Base-by-base conservation (phyloP, 345 rosid species). In the Syzygium oleosum region DNA sequence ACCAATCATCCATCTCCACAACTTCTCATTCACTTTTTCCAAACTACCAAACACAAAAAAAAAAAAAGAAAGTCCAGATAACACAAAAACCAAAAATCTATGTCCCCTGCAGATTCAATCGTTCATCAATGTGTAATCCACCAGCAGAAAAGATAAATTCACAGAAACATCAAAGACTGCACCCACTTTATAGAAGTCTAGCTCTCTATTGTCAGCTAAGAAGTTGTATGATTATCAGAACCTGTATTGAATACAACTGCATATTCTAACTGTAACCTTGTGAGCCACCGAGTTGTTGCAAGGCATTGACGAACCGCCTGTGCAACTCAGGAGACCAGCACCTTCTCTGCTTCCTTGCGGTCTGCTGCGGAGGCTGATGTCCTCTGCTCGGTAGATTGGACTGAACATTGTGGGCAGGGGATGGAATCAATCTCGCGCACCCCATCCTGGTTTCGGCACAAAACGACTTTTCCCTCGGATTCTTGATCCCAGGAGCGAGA, bases 321-420 rank as follows among this genome's bases (percentile, higher is more conserved):
- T 97, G 99, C 87, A 97, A 91, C 91, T 95, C 98, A 0, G 98
- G 95, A n/a, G 97, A 96, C 99, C 99, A 97, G 91, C 97, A 95
- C 90, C 99, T 94, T 91, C 99, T 94, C 90, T 95, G 98, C 91
- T 97, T 97, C 93, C 99, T 90, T 38, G 91, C 54, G 87, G 90
- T 90, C 89, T 93, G 98, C 84, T 93, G 92, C 53, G 84, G 92
- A 91, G 46, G 63, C 27, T 56, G 43, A 29, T 53, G 61, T 29
- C 63, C 86, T 68, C 89, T 96, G 77, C 90, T 91, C 83, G 89
- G 86, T 19, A 88, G 88, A 88, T 56, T 90, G 3, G 94, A 89
- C 53, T 90, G 93, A 21, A 88, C 77, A 84, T 88, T 90, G 58
- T 92, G 92, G 29, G 89, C 90, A 85, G 94, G 92, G 65, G 87